phyloP scores from a whole-genome alignment of 768 basidiomycete genomes.

The Lactarius hatsudake region DNA sequence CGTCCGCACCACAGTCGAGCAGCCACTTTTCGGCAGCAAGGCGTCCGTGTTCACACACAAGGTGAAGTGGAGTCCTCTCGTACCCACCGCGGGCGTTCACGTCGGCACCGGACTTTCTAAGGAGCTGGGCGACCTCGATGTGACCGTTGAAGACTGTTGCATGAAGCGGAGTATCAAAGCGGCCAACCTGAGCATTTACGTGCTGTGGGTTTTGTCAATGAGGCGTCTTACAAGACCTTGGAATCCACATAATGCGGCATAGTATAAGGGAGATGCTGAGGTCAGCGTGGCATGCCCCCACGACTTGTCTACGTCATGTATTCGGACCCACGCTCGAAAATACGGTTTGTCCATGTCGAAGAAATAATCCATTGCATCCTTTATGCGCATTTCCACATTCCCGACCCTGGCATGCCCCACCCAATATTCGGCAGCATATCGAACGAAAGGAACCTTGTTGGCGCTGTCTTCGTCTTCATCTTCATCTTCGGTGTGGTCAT shows the following conservation, averaged over 20 bases:
- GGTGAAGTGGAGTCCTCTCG: not conserved
- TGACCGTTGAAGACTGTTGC: not conserved
- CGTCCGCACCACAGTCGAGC: not conserved
- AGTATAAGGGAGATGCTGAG: not conserved
- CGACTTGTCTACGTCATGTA: not conserved
- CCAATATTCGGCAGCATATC: not conserved
- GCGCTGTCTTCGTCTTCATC: not conserved
- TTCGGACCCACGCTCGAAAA: not conserved
- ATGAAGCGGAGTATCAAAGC: not conserved
- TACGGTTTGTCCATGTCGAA: not conserved
- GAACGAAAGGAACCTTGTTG: not conserved
- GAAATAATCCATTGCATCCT: not conserved
- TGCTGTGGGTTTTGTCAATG: not conserved
- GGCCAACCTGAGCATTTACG: accelerated
- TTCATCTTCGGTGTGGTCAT: too few species aligned
- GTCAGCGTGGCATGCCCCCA: too few species aligned
- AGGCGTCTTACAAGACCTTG: not conserved
- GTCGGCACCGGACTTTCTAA: not conserved
- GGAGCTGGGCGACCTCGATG: not conserved
- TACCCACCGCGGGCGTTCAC: not conserved
- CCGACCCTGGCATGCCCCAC: not conserved
- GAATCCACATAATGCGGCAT: not conserved
- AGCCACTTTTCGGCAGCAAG: not conserved
- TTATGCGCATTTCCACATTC: not conserved
- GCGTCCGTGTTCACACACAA: not conserved